Base-by-base conservation (phyloP, 495 filamentous ascomycete species). In the Corynascus novoguineensis region DNA sequence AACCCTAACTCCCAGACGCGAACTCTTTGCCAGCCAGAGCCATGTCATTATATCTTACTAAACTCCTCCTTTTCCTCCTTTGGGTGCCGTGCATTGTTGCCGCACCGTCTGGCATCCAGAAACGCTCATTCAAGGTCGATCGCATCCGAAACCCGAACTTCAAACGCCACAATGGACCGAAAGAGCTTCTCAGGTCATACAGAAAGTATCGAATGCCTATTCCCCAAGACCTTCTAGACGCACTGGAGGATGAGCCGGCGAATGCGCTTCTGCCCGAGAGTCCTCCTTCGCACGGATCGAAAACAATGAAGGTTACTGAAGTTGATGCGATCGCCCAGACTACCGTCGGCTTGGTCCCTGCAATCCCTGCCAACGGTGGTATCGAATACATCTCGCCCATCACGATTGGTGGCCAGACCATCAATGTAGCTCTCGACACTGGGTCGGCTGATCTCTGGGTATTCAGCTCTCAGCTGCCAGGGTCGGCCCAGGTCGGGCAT, bases 371-470 rank as follows among this genome's bases (percentile, higher is more conserved):
- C 41, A 60, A 75, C 42, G 77, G 81, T 46, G 86, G 86, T 53
- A 74, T 80, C 21, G 83, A 89, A 51, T 95, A 89, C 62, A 75
- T 92, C 14, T 81, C 83, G 15, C 83, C 85, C 0, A 84, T 91
- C 31, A 76, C 64, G 6, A 82, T 95, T 63, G 90, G 89, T 41
- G 86, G 83, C 2, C 87, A 92, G 67, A 81, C 74, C 6, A 58
- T 93, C 54, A 82, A 84, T 59, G 74, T 95, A 66, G 82, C 91
- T 63, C 89, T 95, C 67, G 90, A 95, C 68, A 88, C 88, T 17
- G 90, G 90, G 51, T 90, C 86, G 5, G 81, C 89, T 15, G 89
- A 93, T 68, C 73, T 95, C 57, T 95, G 90, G 90, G 81, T 92
- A 29, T 86, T 92, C 73, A 90, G 82, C 75, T 83, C 83, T 5